These are phyloP conservation scores for Leucocoprinus leucothites DNA, from an alignment of 768 basidiomycete species.

Conservation along the genomic window DNA sequence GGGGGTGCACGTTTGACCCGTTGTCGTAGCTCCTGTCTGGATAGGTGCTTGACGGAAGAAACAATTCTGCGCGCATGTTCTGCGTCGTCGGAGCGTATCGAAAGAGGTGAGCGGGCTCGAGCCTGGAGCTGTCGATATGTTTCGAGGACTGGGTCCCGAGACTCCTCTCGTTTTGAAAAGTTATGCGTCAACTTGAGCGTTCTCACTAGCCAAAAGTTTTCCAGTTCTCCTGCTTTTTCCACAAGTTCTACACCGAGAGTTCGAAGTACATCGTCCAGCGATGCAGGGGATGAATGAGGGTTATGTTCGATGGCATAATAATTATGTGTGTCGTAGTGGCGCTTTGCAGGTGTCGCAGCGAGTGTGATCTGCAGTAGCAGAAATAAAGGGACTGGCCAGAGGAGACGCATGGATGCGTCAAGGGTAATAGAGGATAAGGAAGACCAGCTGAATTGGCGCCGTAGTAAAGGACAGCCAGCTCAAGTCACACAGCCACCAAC, in stretches of 20 bases:
- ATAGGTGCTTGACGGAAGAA: conserved; percentile 57
- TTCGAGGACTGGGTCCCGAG: conserved; percentile 46
- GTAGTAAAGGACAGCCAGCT: neutral
- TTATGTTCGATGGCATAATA: conserved; percentile 82
- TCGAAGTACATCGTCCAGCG: conserved; percentile 56
- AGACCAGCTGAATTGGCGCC: conserved; percentile 15
- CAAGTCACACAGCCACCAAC: conserved; percentile 14
- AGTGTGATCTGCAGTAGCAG: conserved; percentile 18
- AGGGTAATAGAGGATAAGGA: conserved; percentile 22
- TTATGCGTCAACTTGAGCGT: conserved; percentile 34
- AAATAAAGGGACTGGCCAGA: conserved; percentile 19
- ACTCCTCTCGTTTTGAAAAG: conserved; percentile 29
- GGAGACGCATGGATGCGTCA: conserved; percentile 29
- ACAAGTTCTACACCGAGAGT: conserved; percentile 80
- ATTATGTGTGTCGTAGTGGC: conserved; percentile 59
- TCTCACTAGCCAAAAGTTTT: conserved; percentile 81
- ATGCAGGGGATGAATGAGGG: conserved; percentile 36
- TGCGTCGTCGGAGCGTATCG: conserved; percentile 39
- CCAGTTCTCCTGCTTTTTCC: conserved; percentile 82
- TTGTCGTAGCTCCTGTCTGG: conserved; percentile 61
- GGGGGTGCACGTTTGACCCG: conserved; percentile 70
- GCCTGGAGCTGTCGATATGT: conserved; percentile 43
- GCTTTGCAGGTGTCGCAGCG: conserved; percentile 39
- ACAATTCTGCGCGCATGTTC: conserved; percentile 42
- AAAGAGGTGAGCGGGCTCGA: conserved; percentile 28